phyloP scores from a whole-genome alignment of 169 alveolate genomes.

The Eimeria tenella region DNA sequence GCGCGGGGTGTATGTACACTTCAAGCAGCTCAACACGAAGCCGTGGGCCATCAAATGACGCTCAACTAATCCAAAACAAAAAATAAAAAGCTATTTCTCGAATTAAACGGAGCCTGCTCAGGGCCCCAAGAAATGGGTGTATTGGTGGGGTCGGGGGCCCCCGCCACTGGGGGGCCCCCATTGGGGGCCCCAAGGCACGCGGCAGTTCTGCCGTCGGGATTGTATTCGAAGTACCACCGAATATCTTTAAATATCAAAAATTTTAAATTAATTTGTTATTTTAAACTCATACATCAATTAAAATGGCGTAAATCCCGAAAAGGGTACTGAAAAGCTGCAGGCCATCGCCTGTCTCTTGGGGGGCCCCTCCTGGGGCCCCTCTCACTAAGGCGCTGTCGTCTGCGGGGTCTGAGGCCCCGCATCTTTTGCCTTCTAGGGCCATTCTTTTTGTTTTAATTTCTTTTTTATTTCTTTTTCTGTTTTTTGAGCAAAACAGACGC shows the following conservation, averaged over 20 bases:
- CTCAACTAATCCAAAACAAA: background rate
- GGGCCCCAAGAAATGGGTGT: background rate
- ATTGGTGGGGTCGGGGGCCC: background rate
- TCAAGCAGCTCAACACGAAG: background rate
- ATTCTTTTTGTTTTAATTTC: background rate
- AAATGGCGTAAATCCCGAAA: no score
- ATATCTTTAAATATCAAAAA: no score
- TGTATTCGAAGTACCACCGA: no score
- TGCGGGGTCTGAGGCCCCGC: background rate
- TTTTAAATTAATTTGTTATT: no score
- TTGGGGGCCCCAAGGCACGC: background rate
- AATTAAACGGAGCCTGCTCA: background rate
- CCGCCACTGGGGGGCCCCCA: background rate
- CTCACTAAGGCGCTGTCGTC: background rate
- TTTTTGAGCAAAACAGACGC: background rate
- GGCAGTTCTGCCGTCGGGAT: no score
- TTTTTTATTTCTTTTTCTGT: no score
- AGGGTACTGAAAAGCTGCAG: no score
- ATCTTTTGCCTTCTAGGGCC: background rate
- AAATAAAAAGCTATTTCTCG: background rate
- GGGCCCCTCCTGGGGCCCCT: no score
- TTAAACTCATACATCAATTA: no score
- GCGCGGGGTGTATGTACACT: background rate
- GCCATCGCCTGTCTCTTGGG: no score
- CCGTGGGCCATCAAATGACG: background rate